Percentiles rank a stretch among this genome's conserved stretches.
These are phyloP conservation scores for Zygoascus bituminiphila DNA, from an alignment of 805 yeast species.

Conservation along the genomic window DNA sequence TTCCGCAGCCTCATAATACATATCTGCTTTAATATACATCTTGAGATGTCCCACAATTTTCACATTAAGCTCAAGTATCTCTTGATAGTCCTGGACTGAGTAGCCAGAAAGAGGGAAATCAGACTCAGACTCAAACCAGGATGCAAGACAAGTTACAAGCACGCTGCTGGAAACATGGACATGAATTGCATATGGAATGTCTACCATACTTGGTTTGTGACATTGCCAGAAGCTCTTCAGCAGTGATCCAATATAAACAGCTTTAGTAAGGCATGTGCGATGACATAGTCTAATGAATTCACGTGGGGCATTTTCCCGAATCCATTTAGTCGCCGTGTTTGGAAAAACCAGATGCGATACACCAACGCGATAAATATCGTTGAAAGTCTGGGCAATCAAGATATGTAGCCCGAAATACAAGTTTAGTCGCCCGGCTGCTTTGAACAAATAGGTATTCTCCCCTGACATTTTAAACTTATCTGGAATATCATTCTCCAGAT, in stretches of 20 bases:
- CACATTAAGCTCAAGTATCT: constrained; percentile 4
- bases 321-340: constrained; percentile 7
- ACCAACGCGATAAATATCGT: constrained; percentile 10
- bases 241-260: constrained; percentile 1
- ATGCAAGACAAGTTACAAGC: constrained; percentile 3
- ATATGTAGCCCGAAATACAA: constrained; percentile 9
- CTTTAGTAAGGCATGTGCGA: constrained; percentile 2
- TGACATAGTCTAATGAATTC: constrained; percentile 7
- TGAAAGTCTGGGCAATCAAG: constrained; percentile 7
- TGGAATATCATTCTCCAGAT: constrained; percentile 7
- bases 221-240: not conserved
- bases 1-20: constrained; percentile 6
- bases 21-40: constrained; percentile 5
- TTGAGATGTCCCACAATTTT: constrained; percentile 1
- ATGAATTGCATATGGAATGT: constrained; percentile 8
- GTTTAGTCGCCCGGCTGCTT: constrained; percentile 4
- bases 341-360: constrained; percentile 8
- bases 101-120: constrained; percentile 1
- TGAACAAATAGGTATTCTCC: constrained; percentile 4
- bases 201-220: constrained; percentile 5
- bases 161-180: constrained; percentile 9
- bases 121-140: constrained; percentile 5
- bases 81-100: not conserved
- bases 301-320: constrained; percentile 8
- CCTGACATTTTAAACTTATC: not conserved